Conservation (phyloP, 768 basidiomycete species). For the Guyanaporus albipodus region DNA sequence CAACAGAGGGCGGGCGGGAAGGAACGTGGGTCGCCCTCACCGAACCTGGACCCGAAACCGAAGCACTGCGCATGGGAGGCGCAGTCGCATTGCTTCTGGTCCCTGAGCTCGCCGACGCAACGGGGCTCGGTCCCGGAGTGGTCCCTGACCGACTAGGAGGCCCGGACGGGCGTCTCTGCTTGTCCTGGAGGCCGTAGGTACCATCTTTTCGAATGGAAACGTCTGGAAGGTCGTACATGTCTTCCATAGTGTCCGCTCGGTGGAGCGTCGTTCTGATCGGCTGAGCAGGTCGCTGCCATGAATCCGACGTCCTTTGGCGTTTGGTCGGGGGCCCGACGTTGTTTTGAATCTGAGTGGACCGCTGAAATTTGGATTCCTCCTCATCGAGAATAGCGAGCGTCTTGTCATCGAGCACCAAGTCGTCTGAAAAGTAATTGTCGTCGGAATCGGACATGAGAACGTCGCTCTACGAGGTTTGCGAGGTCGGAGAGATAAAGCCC, state of each 20-base stretch:
- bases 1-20: slow-evolving; percentile 15
- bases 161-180: slow-evolving; percentile 12
- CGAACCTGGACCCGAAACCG: slow-evolving; percentile 10
- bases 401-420: slow-evolving; percentile 59
- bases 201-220: slow-evolving; percentile 59
- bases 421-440: slow-evolving; percentile 64
- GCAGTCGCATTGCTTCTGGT: slow-evolving; percentile 4
- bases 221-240: slow-evolving; percentile 57
- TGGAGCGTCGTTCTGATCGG: slow-evolving; percentile 25
- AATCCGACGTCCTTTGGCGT: slow-evolving; percentile 49
- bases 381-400: slow-evolving; percentile 59
- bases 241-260: slow-evolving; percentile 29
- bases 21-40: slow-evolving; percentile 4
- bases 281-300: slow-evolving; percentile 44
- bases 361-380: slow-evolving; percentile 43
- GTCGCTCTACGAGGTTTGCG: not conserved
- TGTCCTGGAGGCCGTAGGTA: slow-evolving; percentile 43
- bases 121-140: slow-evolving; percentile 8
- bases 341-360: slow-evolving; percentile 24
- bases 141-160: slow-evolving; percentile 12
- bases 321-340: slow-evolving; percentile 43
- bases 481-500: not conserved
- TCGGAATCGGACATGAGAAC: slow-evolving; percentile 57
- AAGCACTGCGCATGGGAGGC: slow-evolving; percentile 10
- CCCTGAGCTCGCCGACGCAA: slow-evolving; percentile 7